Conservation (phyloP, 2,329 filamentous ascomycete genomes). For the Bipolaris sorokiniana region DNA sequence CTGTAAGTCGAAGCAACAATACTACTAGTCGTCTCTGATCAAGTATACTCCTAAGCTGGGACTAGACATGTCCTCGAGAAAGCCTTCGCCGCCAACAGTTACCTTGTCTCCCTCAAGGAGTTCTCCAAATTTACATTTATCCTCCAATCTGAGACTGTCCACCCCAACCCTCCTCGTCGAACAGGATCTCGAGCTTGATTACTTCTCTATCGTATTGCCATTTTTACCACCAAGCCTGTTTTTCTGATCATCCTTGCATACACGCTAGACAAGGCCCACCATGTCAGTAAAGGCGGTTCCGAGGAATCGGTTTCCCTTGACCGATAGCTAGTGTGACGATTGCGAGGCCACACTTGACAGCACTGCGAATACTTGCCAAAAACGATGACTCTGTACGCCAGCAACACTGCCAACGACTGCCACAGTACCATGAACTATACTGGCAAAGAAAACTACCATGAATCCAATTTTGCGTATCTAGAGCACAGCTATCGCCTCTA, state of each 20-base stretch:
- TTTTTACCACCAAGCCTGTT: constrained; percentile 11
- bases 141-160: constrained; percentile 11
- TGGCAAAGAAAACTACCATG: background rate
- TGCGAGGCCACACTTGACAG: background rate
- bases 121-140: constrained; percentile 5
- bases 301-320: constrained; percentile 6
- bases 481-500: background rate
- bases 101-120: background rate
- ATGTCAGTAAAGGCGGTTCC: background rate
- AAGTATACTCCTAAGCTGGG: constrained; percentile 1
- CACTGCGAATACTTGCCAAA: background rate
- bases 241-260: constrained; percentile 7
- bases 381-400: constrained; percentile 2
- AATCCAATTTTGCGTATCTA: background rate
- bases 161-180: constrained; percentile 13
- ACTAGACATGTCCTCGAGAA: constrained; percentile 1
- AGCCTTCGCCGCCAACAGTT: background rate
- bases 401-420: constrained; percentile 4
- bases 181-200: constrained; percentile 1
- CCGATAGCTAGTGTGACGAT: constrained; percentile 4
- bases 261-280: constrained; percentile 3
- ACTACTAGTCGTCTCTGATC: background rate
- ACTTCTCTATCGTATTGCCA: constrained; percentile 9
- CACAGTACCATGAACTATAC: background rate
- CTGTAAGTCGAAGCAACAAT: background rate